These are phyloP conservation scores for Oryza longistaminata DNA, from an alignment of 176 grass and related monocot species.

Conservation along the genomic window DNA sequence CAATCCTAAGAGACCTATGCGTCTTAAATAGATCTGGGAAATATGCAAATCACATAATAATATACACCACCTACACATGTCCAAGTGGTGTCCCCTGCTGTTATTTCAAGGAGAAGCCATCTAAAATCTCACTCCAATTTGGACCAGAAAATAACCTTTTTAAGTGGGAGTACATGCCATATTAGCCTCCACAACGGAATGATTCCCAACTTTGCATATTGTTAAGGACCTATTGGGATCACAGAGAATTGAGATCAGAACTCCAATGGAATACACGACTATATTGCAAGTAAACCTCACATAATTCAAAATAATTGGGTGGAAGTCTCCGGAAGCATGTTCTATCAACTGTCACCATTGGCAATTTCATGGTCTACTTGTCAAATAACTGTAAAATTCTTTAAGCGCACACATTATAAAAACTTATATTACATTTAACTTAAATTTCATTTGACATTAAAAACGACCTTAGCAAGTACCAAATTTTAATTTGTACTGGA, in stretches of 20 bases:
- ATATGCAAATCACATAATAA: not conserved
- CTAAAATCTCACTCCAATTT: not conserved
- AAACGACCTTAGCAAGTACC: not conserved
- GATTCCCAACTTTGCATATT: slow-evolving; percentile 22
- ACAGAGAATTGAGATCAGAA: not conserved
- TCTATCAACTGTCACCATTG: not conserved
- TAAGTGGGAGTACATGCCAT: slow-evolving; percentile 1
- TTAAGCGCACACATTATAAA: not conserved
- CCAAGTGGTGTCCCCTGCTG: not conserved
- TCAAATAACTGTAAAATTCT: not conserved
- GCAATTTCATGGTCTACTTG: not conserved
- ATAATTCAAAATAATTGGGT: not conserved
- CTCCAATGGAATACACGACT: not conserved
- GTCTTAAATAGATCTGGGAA: slow-evolving; percentile 41
- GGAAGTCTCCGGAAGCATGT: slow-evolving; percentile 12
- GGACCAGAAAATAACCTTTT: slow-evolving; percentile 24
- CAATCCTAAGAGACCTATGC: slow-evolving; percentile 6
- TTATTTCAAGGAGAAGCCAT: not conserved
- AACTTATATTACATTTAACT: not conserved
- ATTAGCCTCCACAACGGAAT: slow-evolving; percentile 17
- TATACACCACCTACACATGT: not conserved
- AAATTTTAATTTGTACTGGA: not conserved
- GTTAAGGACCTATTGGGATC: not conserved
- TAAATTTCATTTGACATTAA: not conserved
- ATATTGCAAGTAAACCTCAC: not conserved